These are phyloP conservation scores for Physaria fendleri DNA, from an alignment of 345 rosid genomes.

Conservation along the genomic window DNA sequence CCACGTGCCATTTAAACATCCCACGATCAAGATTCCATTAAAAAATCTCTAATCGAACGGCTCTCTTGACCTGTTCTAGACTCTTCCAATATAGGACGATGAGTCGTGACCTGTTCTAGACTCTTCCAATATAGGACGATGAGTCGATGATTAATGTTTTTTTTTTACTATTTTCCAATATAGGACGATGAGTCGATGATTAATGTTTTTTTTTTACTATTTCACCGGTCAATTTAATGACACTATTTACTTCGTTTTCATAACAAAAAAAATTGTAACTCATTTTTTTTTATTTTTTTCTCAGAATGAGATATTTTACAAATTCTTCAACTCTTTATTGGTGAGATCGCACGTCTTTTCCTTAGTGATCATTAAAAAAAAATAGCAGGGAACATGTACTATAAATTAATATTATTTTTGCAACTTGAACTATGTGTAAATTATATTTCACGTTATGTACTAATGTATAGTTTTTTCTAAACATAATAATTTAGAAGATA, in stretches of 20 bases:
- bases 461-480: not conserved
- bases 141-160: not conserved
- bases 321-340: conserved; percentile 1
- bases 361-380: not conserved
- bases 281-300: no score
- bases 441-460: not conserved
- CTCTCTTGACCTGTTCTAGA: conserved; percentile 42
- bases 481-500: not conserved
- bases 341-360: conserved; percentile 24
- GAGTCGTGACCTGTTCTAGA: no score
- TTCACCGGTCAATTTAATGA: conserved; percentile 13
- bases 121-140: no score
- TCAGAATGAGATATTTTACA: conserved; percentile 7
- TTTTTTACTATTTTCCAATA: conserved; percentile 23
- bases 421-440: not conserved
- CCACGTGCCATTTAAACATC: conserved; percentile 16
- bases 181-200: no score
- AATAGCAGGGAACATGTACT: not conserved
- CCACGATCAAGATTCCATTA: conserved; percentile 28
- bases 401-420: not conserved
- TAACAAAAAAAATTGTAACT: no score
- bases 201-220: conserved; percentile 6
- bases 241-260: not conserved
- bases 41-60: conserved; percentile 43
- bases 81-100: no score